Percentiles rank a stretch among this genome's conserved stretches.
Evolutionary conservation across 257 asterid genomes (phyloP).

Genomic region (Galeopsis tetrahit): DNA sequence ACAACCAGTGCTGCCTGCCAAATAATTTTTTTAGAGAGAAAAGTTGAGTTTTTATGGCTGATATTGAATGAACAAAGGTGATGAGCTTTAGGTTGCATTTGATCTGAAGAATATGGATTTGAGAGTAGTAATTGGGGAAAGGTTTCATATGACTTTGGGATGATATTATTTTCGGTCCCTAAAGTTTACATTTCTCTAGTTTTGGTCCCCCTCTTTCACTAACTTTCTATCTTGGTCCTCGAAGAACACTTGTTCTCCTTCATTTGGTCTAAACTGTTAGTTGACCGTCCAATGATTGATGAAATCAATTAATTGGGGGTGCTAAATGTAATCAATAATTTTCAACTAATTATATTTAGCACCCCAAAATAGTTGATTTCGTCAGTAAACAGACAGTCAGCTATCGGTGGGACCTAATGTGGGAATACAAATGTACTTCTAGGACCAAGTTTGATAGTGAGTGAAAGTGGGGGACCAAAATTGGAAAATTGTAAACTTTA

Average conservation of each 20-base stretch:
- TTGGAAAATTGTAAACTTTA: neutral
- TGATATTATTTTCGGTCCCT: too few species aligned
- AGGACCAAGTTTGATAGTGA: neutral
- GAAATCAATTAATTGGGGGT: neutral
- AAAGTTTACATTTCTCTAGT: too few species aligned
- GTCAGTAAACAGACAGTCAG: neutral
- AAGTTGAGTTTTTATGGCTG: neutral
- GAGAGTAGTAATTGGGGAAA: neutral
- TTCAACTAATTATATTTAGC: too few species aligned
- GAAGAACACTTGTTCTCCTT: neutral
- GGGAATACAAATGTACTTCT: neutral
- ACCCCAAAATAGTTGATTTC: neutral
- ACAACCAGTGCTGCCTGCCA: constrained; percentile 37
- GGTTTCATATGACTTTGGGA: neutral
- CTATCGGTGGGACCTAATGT: neutral
- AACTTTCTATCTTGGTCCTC: neutral
- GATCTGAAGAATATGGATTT: constrained; percentile 9
- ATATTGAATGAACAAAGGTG: neutral
- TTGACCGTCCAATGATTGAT: neutral
- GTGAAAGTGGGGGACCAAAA: neutral
- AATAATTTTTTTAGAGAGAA: neutral
- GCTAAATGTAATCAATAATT: neutral
- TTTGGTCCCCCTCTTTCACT: too few species aligned
- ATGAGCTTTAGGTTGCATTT: constrained; percentile 9
- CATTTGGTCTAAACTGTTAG: neutral